A percentile compares a stretch with the other conserved stretches of the same genome.
Conservation (phyloP, 2,329 filamentous ascomycete species). For the Diaporthe sp. region DNA sequence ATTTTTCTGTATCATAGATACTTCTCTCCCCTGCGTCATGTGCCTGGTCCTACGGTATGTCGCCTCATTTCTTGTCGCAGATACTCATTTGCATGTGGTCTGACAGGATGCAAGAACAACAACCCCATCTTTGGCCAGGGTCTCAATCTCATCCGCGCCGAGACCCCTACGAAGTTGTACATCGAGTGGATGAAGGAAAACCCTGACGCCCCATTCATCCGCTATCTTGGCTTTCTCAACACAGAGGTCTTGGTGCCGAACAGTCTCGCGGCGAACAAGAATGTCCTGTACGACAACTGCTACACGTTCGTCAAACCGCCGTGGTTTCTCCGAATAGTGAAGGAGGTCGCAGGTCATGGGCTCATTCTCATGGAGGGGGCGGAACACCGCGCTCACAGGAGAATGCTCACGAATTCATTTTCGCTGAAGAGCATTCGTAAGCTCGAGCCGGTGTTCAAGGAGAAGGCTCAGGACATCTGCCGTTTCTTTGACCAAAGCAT, state of each 20-base stretch:
- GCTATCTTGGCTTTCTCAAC: constrained; percentile 53
- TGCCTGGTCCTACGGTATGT: constrained; percentile 28
- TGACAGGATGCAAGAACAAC: constrained; percentile 50
- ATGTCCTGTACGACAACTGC: constrained; percentile 55
- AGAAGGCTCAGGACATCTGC: constrained; percentile 49
- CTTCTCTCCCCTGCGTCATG: constrained; percentile 27
- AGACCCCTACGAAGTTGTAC: constrained; percentile 47
- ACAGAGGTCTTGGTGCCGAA: constrained; percentile 55
- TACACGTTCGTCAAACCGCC: constrained; percentile 56
- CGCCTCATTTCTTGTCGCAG: background rate
- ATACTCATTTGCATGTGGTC: background rate
- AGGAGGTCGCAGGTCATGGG: constrained; percentile 53
- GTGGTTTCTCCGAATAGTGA: constrained; percentile 50
- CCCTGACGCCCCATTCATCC: constrained; percentile 54
- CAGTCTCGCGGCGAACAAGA: constrained; percentile 52
- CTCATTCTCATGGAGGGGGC: constrained; percentile 55
- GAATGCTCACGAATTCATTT: constrained; percentile 52
- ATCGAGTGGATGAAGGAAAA: constrained; percentile 50
- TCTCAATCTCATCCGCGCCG: constrained; percentile 49
- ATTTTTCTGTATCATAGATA: constrained; percentile 28
- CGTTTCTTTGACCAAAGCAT: constrained; percentile 49
- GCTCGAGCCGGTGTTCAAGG: constrained; percentile 54
- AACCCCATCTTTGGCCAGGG: constrained; percentile 57
- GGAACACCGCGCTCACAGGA: constrained; percentile 51
- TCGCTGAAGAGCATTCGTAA: constrained; percentile 53